Conservation (phyloP, 805 yeast genomes). For the Candida pseudoglaebosa region DNA sequence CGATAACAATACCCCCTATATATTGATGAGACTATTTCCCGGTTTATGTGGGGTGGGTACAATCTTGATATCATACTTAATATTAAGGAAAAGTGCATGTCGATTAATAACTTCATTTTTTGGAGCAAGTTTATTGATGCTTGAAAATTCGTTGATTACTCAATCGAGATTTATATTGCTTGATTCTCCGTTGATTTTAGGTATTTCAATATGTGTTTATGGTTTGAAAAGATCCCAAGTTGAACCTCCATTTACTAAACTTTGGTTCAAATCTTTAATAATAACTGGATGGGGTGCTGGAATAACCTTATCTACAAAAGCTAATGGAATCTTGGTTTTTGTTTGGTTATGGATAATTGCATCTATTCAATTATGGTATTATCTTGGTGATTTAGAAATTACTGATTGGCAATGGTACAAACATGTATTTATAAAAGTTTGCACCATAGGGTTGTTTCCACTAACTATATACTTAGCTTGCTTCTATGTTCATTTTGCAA, state of each 20-base stretch:
- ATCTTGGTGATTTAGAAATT: slow-evolving; percentile 63
- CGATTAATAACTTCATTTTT: slow-evolving; percentile 46
- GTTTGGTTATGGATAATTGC: slow-evolving; percentile 56
- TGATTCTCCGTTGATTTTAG: slow-evolving; percentile 43
- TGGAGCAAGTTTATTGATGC: slow-evolving; percentile 47
- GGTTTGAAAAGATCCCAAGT: slow-evolving; percentile 48
- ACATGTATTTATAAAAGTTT: slow-evolving; percentile 38
- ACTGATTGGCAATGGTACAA: slow-evolving; percentile 31
- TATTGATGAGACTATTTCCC: slow-evolving; percentile 54
- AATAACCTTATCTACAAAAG: slow-evolving; percentile 58
- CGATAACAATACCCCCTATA: slow-evolving; percentile 39
- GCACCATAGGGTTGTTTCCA: slow-evolving; percentile 53
- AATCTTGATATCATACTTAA: slow-evolving; percentile 49
- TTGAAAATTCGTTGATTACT: slow-evolving; percentile 65
- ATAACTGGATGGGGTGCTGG: slow-evolving; percentile 51
- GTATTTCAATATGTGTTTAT: slow-evolving; percentile 46
- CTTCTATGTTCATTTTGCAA: slow-evolving; percentile 54
- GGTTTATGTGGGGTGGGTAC: slow-evolving; percentile 52
- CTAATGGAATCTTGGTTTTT: slow-evolving; percentile 66
- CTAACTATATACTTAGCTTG: slow-evolving; percentile 50
- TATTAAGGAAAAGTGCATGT: slow-evolving; percentile 54
- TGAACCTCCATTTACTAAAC: slow-evolving; percentile 37
- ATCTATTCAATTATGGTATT: slow-evolving; percentile 56
- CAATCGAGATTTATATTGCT: slow-evolving; percentile 49
- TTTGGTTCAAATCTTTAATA: slow-evolving; percentile 52